A percentile compares a stretch with the other conserved stretches of the same genome.
Conservation (phyloP, 805 yeast species). For the Suhomyces sp. region DNA sequence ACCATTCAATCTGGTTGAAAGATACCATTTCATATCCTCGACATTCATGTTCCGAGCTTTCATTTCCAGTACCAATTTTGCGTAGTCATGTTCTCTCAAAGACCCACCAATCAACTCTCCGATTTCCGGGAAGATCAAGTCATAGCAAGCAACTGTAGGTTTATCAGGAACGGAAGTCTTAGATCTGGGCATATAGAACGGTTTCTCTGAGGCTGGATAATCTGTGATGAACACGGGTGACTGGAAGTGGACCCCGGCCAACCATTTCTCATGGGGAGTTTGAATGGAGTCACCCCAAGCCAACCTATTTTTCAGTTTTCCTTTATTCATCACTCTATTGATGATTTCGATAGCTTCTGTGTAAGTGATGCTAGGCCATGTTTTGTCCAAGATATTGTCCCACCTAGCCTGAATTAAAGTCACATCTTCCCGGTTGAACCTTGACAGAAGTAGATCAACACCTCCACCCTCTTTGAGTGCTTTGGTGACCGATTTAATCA, state of each 20-base stretch:
- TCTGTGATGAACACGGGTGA: slow-evolving; percentile 87
- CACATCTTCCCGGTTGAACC: slow-evolving; percentile 38
- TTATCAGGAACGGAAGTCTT: slow-evolving; percentile 24
- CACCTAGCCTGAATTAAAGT: slow-evolving; percentile 53
- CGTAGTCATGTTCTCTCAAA: slow-evolving; percentile 71
- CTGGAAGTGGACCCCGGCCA: slow-evolving; percentile 66
- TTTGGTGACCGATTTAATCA: slow-evolving; percentile 54
- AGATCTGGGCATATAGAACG: slow-evolving; percentile 84
- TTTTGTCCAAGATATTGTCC: slow-evolving; percentile 45
- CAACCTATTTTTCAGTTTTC: slow-evolving; percentile 30
- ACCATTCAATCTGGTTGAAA: slow-evolving; percentile 71
- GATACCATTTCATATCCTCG: slow-evolving; percentile 75
- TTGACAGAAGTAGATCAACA: slow-evolving; percentile 33
- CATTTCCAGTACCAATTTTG: slow-evolving; percentile 50
- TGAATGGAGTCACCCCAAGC: slow-evolving; percentile 73
- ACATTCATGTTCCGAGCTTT: slow-evolving; percentile 53
- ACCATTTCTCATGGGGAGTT: slow-evolving; percentile 89
- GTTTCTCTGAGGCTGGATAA: slow-evolving; percentile 77
- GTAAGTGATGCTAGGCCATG: slow-evolving; percentile 76
- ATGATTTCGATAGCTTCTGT: slow-evolving; percentile 64
- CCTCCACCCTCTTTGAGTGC: slow-evolving; percentile 20
- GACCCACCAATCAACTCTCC: slow-evolving; percentile 97
- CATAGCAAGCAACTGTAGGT: slow-evolving; percentile 85
- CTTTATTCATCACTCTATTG: slow-evolving; percentile 41
- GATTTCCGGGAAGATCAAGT: slow-evolving; percentile 81